phyloP scores from a whole-genome alignment of 345 rosid genomes.

The Aquilaria malaccensis region DNA sequence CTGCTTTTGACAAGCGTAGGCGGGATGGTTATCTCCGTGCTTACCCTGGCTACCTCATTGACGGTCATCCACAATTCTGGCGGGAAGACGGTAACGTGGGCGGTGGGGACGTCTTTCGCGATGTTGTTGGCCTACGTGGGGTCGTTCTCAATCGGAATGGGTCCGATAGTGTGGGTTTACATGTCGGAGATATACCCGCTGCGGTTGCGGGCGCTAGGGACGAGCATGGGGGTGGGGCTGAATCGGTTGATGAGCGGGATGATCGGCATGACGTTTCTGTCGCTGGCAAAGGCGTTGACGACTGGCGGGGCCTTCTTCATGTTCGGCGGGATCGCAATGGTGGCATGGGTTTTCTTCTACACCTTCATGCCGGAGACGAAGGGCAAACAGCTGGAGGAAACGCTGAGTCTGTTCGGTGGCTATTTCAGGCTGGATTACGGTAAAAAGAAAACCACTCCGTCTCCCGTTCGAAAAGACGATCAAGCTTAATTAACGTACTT shows the following conservation, averaged over 20 bases:
- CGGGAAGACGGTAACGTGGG: conserved; percentile 25
- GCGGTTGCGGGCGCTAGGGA: conserved; percentile 59
- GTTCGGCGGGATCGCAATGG: conserved; percentile 46
- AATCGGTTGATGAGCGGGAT: conserved; percentile 70
- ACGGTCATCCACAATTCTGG: conserved; percentile 16
- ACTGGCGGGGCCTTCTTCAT: conserved; percentile 53
- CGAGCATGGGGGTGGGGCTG: conserved; percentile 56
- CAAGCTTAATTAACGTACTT: no score
- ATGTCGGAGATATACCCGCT: conserved; percentile 64
- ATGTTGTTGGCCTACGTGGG: conserved; percentile 37
- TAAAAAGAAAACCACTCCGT: no score
- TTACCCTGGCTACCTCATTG: conserved; percentile 26
- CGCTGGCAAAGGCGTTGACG: conserved; percentile 32
- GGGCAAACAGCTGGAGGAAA: conserved; percentile 60
- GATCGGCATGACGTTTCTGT: conserved; percentile 65
- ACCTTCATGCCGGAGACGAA: conserved; percentile 67
- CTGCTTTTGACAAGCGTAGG: conserved; percentile 6
- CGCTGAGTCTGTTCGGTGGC: conserved; percentile 41
- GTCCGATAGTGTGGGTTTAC: conserved; percentile 81
- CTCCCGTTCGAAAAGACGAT: no score
- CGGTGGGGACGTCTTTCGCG: conserved; percentile 19
- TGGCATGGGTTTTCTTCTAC: conserved; percentile 43
- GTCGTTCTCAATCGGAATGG: conserved; percentile 66
- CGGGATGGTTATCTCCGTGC: conserved; percentile 24
- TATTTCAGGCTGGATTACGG: no score